Evolutionary conservation across 1,284 basidiomycete species (phyloP).

Genomic region (Ceratobasidium papillatum): DNA sequence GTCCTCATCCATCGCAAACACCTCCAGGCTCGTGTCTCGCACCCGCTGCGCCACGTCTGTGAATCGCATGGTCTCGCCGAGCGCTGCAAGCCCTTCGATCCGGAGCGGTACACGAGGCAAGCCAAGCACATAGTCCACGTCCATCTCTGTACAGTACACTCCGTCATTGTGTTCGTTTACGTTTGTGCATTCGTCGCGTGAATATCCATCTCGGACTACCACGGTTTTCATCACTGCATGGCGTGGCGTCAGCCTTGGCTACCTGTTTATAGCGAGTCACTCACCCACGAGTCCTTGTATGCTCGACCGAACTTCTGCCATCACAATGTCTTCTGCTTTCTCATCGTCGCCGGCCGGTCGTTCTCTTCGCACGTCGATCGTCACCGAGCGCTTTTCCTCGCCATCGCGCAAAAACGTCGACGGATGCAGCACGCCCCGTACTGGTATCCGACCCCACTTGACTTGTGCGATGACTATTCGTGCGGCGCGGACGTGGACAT

Average conservation of each 20-base stretch:
- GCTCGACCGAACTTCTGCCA: constrained; percentile 31
- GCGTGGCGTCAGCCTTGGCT: not conserved
- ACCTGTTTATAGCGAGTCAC: not conserved
- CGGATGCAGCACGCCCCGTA: constrained; percentile 64
- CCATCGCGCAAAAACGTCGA: constrained; percentile 91
- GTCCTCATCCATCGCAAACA: constrained; percentile 88
- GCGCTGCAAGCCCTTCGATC: constrained; percentile 56
- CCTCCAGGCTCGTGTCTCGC: constrained; percentile 74
- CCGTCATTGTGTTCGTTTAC: constrained; percentile 38
- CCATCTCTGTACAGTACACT: constrained; percentile 66
- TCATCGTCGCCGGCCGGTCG: not conserved
- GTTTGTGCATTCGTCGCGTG: constrained; percentile 36
- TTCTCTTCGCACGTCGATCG: constrained; percentile 59
- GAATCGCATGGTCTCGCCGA: constrained; percentile 70
- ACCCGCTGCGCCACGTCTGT: constrained; percentile 64
- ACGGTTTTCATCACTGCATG: constrained; percentile 29
- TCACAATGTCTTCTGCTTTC: constrained; percentile 20
- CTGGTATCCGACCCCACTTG: constrained; percentile 84
- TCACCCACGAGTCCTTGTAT: constrained; percentile 37
- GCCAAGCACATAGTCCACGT: constrained; percentile 71
- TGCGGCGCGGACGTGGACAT: constrained; percentile 79
- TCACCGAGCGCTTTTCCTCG: constrained; percentile 82
- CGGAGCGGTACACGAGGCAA: constrained; percentile 58
- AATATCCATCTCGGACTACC: constrained; percentile 24
- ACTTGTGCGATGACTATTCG: constrained; percentile 82